Percentiles rank a stretch among this genome's conserved stretches.
These are phyloP conservation scores for Davidsoniella australis DNA, from an alignment of 2,329 filamentous ascomycete genomes.

Conservation along the genomic window DNA sequence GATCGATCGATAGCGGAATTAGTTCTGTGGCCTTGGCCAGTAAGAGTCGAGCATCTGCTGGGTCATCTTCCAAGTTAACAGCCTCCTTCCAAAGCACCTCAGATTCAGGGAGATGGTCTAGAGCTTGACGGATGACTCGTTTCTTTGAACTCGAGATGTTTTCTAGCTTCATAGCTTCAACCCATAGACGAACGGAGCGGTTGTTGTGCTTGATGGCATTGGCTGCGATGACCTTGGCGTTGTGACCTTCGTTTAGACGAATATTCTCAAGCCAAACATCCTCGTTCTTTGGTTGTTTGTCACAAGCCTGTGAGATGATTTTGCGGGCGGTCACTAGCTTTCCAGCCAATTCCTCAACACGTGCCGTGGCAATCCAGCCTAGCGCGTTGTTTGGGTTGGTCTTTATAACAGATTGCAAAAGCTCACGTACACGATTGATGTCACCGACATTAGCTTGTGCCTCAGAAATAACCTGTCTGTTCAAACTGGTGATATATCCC, in stretches of 20 bases:
- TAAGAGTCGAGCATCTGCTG: slow-evolving; percentile 70
- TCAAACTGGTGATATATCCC: slow-evolving; percentile 85
- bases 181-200: slow-evolving; percentile 76
- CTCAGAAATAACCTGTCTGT: slow-evolving; percentile 62
- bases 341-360: slow-evolving; percentile 81
- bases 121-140: slow-evolving; percentile 74
- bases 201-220: slow-evolving; percentile 86
- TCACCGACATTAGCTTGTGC: slow-evolving; percentile 78
- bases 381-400: slow-evolving; percentile 90
- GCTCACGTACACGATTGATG: slow-evolving; percentile 78
- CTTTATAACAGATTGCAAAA: slow-evolving; percentile 93
- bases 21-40: slow-evolving; percentile 91
- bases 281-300: slow-evolving; percentile 82
- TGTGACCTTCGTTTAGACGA: slow-evolving; percentile 74
- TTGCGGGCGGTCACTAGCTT: slow-evolving; percentile 80
- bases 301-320: slow-evolving; percentile 73
- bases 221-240: slow-evolving; percentile 88
- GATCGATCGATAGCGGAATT: slow-evolving; percentile 79
- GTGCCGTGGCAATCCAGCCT: slow-evolving; percentile 87
- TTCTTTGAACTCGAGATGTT: slow-evolving; percentile 72
- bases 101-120: slow-evolving; percentile 85
- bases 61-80: slow-evolving; percentile 85
- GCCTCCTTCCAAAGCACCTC: slow-evolving; percentile 97
- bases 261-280: slow-evolving; percentile 96
- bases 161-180: slow-evolving; percentile 88